Base-by-base conservation (phyloP, 2,329 filamentous ascomycete genomes). In the Fusarium sp. region DNA sequence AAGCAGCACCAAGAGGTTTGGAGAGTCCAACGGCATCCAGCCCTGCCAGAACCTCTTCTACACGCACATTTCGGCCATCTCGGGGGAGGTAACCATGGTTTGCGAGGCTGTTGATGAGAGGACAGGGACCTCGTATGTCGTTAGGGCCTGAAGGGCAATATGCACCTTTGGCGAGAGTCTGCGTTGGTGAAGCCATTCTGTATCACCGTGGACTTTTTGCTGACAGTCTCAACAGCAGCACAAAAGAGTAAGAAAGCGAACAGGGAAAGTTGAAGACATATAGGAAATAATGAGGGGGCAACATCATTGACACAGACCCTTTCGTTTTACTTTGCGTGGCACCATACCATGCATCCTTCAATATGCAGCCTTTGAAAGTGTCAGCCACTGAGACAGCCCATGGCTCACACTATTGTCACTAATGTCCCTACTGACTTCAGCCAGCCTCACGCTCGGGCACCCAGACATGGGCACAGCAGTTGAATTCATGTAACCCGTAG, bases 61-160 rank as follows among this genome's bases (percentile, higher is more conserved):
- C 38, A 4, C 55, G 62, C 9, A 67, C 66, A 31, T 67, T 71
- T 42, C 68, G 61, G 4, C 72, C 72, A 38, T 74, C 59, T 8
- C 72, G 61, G 13, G 68, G 68, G 8, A 74, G 61, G 53, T 74
- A 74, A 20, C 72, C 72, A 47, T 74, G 72, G 50, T 74, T 74
- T 37, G 72, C 72, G 13, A 74, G 72, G 13, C 41, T 55, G 23
- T 74, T 74, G 30, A 73, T 62, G 34, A 74, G 47, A n/a, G 72
- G 72, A 26, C 72, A 74, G 15, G 72, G 72, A 8, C 72, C 49
- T 37, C 72, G 67, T 16, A 71, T 33, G 13, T 73, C 71, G 23
- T 50, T 30, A 28, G 71, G 69, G 1, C 69, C 55, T 7, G 71
- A 62, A 44, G 52, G 67, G 8, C 57, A 50, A 36, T 71, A 73